These are phyloP conservation scores for Tylopilus sp. DNA, from an alignment of 768 basidiomycete species.

Conservation along the genomic window DNA sequence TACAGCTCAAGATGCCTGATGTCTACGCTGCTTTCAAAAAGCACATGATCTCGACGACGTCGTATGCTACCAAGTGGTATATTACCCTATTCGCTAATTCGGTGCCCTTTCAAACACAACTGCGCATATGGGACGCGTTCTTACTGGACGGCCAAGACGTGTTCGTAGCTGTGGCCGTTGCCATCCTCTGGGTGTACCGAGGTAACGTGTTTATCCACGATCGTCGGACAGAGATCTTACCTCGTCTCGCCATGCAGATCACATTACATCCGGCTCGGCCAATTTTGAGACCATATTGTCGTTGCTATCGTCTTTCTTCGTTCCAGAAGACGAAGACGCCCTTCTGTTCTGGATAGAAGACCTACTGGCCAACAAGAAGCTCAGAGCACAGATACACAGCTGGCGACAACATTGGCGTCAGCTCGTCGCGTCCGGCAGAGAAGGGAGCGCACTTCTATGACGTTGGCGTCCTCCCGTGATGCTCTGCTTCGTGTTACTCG, in stretches of 20 bases:
- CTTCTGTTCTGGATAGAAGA: constrained; percentile 79
- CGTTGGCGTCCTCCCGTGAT: neutral
- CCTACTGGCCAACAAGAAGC: constrained; percentile 56
- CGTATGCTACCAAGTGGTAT: constrained; percentile 99
- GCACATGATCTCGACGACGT: constrained; percentile 88
- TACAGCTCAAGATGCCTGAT: constrained; percentile 82
- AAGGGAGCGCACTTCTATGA: constrained; percentile 58
- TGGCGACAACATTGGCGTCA: constrained; percentile 84
- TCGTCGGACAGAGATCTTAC: constrained; percentile 3
- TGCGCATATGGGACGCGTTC: constrained; percentile 94
- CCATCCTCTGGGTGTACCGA: constrained; percentile 88
- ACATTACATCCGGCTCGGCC: constrained; percentile 74
- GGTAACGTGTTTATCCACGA: constrained; percentile 44
- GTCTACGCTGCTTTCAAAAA: constrained; percentile 84
- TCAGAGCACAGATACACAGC: constrained; percentile 60
- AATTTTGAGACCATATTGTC: constrained; percentile 92
- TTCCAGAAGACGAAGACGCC: constrained; percentile 84
- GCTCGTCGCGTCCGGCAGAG: constrained; percentile 63
- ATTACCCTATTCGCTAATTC: constrained; percentile 96
- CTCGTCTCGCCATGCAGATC: constrained; percentile 46
- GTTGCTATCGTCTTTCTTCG: constrained; percentile 89
- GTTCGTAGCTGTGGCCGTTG: constrained; percentile 80
- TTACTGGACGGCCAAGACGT: constrained; percentile 87
- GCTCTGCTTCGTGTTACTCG: constrained; percentile 3
- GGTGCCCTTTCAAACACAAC: constrained; percentile 91